Evolutionary conservation across 768 basidiomycete species (phyloP), one percentile per base, ranked within the genome.

Genomic region (Symmetrospora coprosmae): DNA sequence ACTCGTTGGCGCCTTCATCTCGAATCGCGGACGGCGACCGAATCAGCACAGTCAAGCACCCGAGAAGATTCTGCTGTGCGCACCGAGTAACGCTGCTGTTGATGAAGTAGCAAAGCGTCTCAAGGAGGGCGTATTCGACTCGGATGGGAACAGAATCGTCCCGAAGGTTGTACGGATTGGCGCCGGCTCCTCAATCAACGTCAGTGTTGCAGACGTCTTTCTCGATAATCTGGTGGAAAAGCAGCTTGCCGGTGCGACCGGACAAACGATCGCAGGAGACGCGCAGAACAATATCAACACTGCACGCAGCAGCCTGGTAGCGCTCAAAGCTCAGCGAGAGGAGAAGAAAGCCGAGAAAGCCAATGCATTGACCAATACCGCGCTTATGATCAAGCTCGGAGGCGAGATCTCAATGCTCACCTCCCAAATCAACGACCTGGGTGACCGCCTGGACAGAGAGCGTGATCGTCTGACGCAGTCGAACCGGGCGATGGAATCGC

Each of bases 1-100:
- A 21, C 77, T 99, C n/a, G 85, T 94, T 5, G 82, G 86, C 39
- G 80, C 83, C 3, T 88, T 85, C 69, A 71, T 94, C 37, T 79
- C 83, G 2, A 77, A 75, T 37, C 82, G 85, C 6, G 71, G 74
- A 11, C 79, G 1, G 73, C 78, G 25, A 76, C 79, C 9, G 66
- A 35, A 2, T 21, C n/a, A 3, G 9, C 31, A 3, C 33, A 31
- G n/a, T 13, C 30, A n/a, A n/a, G n/a, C n/a, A n/a, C n/a, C n/a
- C 2, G 31, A 58, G 62, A 85, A 85, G 70, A 76, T 97, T 40
- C 78, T 99, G 17, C 77, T 99, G 35, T 99, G 94, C 69, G 94
- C 94, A 0, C 94, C 94, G 1, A 91, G 87, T 73, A 99, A 99
- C 72, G 94, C 94, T 17, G 94, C 94, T 25, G 91, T 99, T 38